Percentiles rank a stretch among this genome's conserved stretches.
These are phyloP conservation scores for Penicillium longicatenatum DNA, from an alignment of 495 filamentous ascomycete genomes.

Conservation along the genomic window DNA sequence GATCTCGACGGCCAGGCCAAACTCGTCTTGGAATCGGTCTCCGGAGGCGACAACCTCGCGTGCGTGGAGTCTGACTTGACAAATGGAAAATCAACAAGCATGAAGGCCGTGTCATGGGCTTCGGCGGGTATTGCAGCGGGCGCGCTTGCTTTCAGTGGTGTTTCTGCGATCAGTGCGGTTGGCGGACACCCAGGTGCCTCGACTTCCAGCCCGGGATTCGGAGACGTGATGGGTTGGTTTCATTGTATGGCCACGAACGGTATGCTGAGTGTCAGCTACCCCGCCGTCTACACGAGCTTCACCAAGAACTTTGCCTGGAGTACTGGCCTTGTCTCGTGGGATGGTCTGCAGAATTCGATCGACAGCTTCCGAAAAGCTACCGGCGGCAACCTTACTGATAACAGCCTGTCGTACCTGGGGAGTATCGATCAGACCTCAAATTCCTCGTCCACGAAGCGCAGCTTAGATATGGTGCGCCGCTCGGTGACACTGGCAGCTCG, in stretches of 20 bases:
- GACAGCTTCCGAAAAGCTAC: conserved; percentile 79
- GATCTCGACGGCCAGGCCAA: conserved; percentile 88
- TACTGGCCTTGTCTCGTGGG: conserved; percentile 82
- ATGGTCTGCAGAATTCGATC: conserved; percentile 75
- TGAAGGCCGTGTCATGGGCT: conserved; percentile 79
- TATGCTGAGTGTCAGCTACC: conserved; percentile 90
- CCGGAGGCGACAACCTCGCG: conserved; percentile 64
- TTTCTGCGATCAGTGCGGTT: conserved; percentile 68
- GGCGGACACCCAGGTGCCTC: conserved; percentile 64
- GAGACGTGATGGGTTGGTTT: conserved; percentile 86
- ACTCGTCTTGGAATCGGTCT: conserved; percentile 67
- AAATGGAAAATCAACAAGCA: conserved; percentile 80
- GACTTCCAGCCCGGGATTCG: conserved; percentile 79
- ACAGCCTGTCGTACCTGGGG: conserved; percentile 73
- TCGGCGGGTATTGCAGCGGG: conserved; percentile 87
- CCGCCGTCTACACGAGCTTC: conserved; percentile 83
- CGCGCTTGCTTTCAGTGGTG: conserved; percentile 72
- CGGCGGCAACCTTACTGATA: conserved; percentile 80
- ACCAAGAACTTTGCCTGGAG: conserved; percentile 93
- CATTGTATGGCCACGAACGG: conserved; percentile 93
- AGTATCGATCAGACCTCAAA: conserved; percentile 55
- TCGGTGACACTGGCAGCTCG: conserved; percentile 48
- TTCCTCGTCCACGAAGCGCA: conserved; percentile 46
- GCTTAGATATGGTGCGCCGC: conserved; percentile 55
- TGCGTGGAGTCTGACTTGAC: conserved; percentile 80